A percentile compares a stretch with the other conserved stretches of the same genome.
These are phyloP conservation scores for Pisolithus marmoratus DNA, from an alignment of 768 basidiomycete species.

Conservation along the genomic window DNA sequence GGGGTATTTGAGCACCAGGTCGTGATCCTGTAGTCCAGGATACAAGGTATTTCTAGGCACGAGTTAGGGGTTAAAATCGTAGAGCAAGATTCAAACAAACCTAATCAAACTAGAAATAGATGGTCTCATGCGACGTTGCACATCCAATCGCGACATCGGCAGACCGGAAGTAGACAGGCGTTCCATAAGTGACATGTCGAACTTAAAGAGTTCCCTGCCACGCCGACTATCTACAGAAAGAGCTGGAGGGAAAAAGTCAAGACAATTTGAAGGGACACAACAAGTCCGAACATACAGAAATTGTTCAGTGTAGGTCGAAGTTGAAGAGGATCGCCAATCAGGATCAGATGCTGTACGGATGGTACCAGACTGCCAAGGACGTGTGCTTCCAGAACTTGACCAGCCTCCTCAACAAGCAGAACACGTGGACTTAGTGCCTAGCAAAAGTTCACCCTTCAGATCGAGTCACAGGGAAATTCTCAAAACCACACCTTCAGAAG, in stretches of 20 bases:
- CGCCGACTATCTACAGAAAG: constrained; percentile 63
- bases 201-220: constrained; percentile 51
- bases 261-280: not conserved
- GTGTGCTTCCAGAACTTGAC: constrained; percentile 78
- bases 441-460: not conserved
- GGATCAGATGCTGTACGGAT: constrained; percentile 66
- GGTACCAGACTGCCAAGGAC: constrained; percentile 58
- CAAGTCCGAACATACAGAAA: constrained; percentile 39
- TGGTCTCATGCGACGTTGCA: constrained; percentile 75
- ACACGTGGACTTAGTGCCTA: constrained; percentile 57
- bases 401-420: constrained; percentile 74
- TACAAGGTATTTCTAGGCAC: constrained; percentile 51
- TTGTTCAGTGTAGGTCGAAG: constrained; percentile 64
- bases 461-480: not conserved
- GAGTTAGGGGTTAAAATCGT: too few species aligned
- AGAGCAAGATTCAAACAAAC: not conserved
- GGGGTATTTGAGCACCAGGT: constrained; percentile 44
- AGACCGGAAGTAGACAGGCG: constrained; percentile 52
- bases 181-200: constrained; percentile 76
- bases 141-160: constrained; percentile 63
- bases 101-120: constrained; percentile 49
- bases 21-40: constrained; percentile 53
- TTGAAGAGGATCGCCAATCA: constrained; percentile 78
- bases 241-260: constrained; percentile 31
- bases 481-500: constrained; percentile 45